A percentile compares a stretch with the other conserved stretches of the same genome.
phyloP scores from a whole-genome alignment of 495 filamentous ascomycete genomes.

The Annulohypoxylon nitens region DNA sequence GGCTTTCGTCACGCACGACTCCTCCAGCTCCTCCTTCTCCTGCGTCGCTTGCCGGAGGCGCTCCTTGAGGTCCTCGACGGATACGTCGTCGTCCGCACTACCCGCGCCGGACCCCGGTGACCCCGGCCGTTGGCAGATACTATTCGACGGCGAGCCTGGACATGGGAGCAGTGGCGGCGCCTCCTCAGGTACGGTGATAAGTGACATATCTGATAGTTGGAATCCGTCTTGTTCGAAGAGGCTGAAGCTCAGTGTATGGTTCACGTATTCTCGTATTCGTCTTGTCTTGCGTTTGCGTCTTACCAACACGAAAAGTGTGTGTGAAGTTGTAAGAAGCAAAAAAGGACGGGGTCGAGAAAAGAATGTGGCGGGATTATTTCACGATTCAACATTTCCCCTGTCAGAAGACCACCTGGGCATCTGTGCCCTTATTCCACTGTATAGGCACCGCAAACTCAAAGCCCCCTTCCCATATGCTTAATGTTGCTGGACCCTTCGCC shows the following conservation, averaged over 20 bases:
- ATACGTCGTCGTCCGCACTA: neutral
- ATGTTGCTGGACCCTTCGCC: constrained; percentile 8
- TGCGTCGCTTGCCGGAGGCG: constrained; percentile 10
- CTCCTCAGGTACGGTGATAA: constrained; percentile 9
- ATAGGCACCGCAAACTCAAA: constrained; percentile 32
- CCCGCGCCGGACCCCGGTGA: neutral
- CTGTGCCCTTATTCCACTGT: neutral
- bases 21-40: constrained; percentile 9
- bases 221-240: neutral
- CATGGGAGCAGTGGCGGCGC: neutral
- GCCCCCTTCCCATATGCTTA: constrained; percentile 3
- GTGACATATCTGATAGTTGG: neutral
- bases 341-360: neutral
- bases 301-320: neutral
- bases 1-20: neutral
- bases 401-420: neutral
- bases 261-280: neutral
- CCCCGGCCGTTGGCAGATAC: neutral
- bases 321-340: neutral
- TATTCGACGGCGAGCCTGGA: neutral
- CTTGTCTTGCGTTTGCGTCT: neutral
- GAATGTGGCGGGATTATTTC: neutral
- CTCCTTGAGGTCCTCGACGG: neutral
- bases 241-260: neutral
- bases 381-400: neutral